Conservation (phyloP, 1,139 yeast species). For the Candida gigantensis region DNA sequence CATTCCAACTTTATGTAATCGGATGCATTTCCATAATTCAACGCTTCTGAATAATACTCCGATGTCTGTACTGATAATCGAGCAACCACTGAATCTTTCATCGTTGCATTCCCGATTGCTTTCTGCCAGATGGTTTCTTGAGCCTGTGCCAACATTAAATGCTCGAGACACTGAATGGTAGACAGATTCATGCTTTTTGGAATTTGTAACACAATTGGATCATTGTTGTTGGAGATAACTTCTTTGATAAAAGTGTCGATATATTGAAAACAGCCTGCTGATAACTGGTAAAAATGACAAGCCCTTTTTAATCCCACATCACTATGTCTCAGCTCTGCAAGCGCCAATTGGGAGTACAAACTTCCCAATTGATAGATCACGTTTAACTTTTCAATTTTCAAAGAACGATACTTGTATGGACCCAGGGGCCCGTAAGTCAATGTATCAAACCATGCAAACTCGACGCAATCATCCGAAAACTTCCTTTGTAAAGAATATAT, state of each 20-base stretch:
- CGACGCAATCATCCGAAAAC: conserved; percentile 46
- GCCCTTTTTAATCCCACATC: conserved; percentile 63
- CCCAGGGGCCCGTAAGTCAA: conserved; percentile 51
- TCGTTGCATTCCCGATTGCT: conserved; percentile 51
- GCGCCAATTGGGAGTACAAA: conserved; percentile 57
- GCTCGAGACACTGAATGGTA: conserved; percentile 30
- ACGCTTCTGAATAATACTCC: conserved; percentile 53
- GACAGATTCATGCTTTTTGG: conserved; percentile 27
- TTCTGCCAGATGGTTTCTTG: conserved; percentile 86
- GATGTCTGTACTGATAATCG: conserved; percentile 66
- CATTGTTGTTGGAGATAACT: conserved; percentile 8
- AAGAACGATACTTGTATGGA: conserved; percentile 45
- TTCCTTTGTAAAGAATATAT: conserved; percentile 29
- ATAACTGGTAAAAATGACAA: conserved; percentile 62
- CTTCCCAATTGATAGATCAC: conserved; percentile 71
- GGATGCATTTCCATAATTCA: conserved; percentile 46
- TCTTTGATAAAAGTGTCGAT: conserved; percentile 23
- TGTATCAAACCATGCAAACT: conserved; percentile 74
- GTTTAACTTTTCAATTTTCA: conserved; percentile 61
- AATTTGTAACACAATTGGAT: conserved; percentile 14
- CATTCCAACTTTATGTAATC: conserved; percentile 61
- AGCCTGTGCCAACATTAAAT: conserved; percentile 77
- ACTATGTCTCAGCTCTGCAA: conserved; percentile 40
- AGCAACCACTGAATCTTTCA: conserved; percentile 64
- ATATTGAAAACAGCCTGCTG: conserved; percentile 67